Conservation (phyloP, 257 asterid species). For the Primulina eburnea region DNA sequence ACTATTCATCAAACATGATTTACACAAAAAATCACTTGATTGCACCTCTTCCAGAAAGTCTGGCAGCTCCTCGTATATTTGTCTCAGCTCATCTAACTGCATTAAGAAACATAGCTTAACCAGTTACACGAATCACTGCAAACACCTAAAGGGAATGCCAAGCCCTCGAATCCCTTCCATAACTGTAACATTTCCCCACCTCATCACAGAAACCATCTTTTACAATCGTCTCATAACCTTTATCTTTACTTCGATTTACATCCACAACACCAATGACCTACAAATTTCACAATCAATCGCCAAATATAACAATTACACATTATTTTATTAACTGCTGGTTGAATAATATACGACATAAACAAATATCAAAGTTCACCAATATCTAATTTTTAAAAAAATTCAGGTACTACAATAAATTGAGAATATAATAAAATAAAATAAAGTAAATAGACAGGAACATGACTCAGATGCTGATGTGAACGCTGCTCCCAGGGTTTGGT, state of each 20-base stretch:
- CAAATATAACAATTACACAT: constrained; percentile 11
- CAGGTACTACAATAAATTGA: too few species aligned
- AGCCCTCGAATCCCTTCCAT: constrained; percentile 19
- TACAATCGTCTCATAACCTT: constrained; percentile 82
- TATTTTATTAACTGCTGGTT: constrained; percentile 16
- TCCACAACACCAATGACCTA: constrained; percentile 89
- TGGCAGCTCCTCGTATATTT: constrained; percentile 94
- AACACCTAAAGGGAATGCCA: constrained; percentile 11
- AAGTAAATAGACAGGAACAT: too few species aligned
- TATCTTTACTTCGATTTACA: constrained; percentile 79
- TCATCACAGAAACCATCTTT: constrained; percentile 94
- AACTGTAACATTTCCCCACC: constrained; percentile 39
- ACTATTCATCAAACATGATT: constrained; percentile 21
- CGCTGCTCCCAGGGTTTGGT: too few species aligned
- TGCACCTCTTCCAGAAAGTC: constrained; percentile 92
- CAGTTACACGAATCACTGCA: constrained; percentile 11
- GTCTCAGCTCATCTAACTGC: constrained; percentile 98
- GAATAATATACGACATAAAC: constrained; percentile 5
- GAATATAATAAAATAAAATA: too few species aligned
- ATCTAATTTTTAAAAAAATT: too few species aligned
- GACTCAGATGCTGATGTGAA: too few species aligned
- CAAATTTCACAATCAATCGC: constrained; percentile 30
- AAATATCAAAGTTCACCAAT: background rate
- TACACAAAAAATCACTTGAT: constrained; percentile 29
- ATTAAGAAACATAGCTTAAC: constrained; percentile 31